A percentile compares a stretch with the other conserved stretches of the same genome.
Conservation (phyloP, 192 early-diverging fungal species). For the Bifiguratus adelaidae region DNA sequence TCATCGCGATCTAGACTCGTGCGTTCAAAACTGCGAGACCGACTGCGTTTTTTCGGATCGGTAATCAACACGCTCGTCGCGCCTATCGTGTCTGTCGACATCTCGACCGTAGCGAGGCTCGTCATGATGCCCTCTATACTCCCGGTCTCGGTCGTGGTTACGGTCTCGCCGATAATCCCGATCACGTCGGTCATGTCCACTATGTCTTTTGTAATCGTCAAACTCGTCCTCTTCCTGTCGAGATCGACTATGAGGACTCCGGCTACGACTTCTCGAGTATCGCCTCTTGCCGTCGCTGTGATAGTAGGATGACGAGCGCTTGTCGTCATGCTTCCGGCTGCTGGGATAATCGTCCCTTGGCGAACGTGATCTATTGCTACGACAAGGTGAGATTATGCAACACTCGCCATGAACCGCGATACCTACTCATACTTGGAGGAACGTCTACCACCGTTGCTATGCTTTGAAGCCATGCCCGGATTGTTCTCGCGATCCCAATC, state of each 20-base stretch:
- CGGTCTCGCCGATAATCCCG: too few relatives aligned
- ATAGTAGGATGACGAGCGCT: neutral
- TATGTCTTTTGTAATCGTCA: constrained; percentile 16
- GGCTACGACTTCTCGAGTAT: neutral
- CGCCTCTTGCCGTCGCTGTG: neutral
- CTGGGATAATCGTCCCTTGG: neutral
- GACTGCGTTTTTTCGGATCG: too few relatives aligned
- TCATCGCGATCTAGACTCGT: too few relatives aligned
- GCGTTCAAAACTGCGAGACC: too few relatives aligned
- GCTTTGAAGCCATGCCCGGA: neutral
- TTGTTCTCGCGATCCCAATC: constrained; percentile 24
- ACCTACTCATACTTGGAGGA: neutral
- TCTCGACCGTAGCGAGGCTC: too few relatives aligned
- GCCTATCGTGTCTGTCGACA: too few relatives aligned
- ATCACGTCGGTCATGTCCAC: constrained; percentile 2
- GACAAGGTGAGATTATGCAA: neutral
- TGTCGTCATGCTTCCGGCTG: neutral
- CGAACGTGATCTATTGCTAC: neutral
- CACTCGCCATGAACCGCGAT: neutral
- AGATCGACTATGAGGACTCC: neutral
- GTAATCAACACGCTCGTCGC: too few relatives aligned
- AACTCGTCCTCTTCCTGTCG: constrained; percentile 9
- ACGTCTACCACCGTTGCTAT: neutral
- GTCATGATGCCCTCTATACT: too few relatives aligned
- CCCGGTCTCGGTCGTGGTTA: too few relatives aligned